Evolutionary conservation across 2,329 filamentous ascomycete species (phyloP).

Genomic region (Alternaria hordeiaustralica): DNA sequence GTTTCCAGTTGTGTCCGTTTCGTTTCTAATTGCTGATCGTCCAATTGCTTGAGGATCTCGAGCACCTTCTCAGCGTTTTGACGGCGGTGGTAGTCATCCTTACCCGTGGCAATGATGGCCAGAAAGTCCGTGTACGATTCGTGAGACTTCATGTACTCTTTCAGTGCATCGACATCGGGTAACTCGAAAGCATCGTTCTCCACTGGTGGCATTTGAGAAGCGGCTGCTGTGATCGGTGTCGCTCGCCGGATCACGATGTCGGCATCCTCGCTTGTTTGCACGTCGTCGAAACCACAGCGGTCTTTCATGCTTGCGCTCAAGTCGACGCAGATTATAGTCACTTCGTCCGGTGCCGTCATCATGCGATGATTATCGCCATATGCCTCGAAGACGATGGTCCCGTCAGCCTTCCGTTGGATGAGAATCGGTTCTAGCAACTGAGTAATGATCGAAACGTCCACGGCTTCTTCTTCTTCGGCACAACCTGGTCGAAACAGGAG

Average conservation of each 20-base stretch:
- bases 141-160: constrained; percentile 28
- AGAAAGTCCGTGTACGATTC: constrained; percentile 40
- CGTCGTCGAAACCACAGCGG: constrained; percentile 39
- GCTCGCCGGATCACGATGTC: background rate
- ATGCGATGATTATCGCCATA: constrained; percentile 38
- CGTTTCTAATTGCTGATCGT: constrained; percentile 8
- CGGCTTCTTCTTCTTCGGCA: constrained; percentile 29
- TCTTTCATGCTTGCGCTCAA: constrained; percentile 41
- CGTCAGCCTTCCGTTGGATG: constrained; percentile 36
- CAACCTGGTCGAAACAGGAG: constrained; percentile 43
- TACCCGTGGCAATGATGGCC: constrained; percentile 22
- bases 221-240: background rate
- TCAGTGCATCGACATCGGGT: constrained; percentile 29
- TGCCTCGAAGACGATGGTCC: constrained; percentile 43
- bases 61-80: constrained; percentile 26
- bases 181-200: constrained; percentile 10
- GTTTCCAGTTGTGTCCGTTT: constrained; percentile 1
- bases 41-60: constrained; percentile 16
- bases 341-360: constrained; percentile 41
- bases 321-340: constrained; percentile 47
- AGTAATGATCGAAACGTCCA: constrained; percentile 45
- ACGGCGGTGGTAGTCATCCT: constrained; percentile 1
- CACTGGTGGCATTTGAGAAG: background rate
- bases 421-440: constrained; percentile 46
- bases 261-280: constrained; percentile 27